Percentiles rank a stretch among this genome's conserved stretches.
phyloP scores from a whole-genome alignment of 2,329 filamentous ascomycete species.

The Alternaria sp. region DNA sequence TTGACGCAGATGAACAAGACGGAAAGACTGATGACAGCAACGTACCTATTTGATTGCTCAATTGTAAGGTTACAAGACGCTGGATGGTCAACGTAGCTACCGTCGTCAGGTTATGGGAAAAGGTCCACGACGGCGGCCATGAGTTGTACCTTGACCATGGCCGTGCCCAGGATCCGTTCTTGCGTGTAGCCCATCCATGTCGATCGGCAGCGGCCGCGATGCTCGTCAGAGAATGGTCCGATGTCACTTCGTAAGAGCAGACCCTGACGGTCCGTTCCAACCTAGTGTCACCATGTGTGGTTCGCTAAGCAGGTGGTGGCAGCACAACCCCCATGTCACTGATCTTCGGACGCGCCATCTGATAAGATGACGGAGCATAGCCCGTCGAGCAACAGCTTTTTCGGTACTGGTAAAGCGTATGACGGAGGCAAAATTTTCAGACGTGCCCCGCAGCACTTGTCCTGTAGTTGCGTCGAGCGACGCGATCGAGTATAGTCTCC shows the following conservation, averaged over 20 bases:
- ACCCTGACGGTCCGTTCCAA: slow-evolving; percentile 29
- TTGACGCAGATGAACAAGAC: slow-evolving; percentile 4
- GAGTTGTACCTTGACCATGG: slow-evolving; percentile 26
- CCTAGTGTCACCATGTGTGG: slow-evolving; percentile 22
- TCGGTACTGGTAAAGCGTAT: slow-evolving; percentile 35
- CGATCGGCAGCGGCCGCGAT: slow-evolving; percentile 21
- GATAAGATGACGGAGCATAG: slow-evolving; percentile 35
- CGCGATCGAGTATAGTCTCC: slow-evolving; percentile 12
- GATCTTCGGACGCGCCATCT: slow-evolving; percentile 36
- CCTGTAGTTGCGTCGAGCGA: slow-evolving; percentile 11
- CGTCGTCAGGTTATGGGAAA: slow-evolving; percentile 12
- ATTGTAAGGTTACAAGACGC: neutral
- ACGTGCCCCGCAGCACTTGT: slow-evolving; percentile 35
- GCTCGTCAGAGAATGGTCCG: slow-evolving; percentile 40
- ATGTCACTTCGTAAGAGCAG: slow-evolving; percentile 25
- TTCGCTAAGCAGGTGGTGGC: slow-evolving; percentile 16
- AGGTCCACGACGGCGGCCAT: slow-evolving; percentile 25
- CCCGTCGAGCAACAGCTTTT: slow-evolving; percentile 16
- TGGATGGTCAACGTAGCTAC: neutral
- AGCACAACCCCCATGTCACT: slow-evolving; percentile 8
- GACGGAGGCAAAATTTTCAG: slow-evolving; percentile 37
- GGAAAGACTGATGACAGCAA: neutral
- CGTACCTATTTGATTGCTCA: slow-evolving; percentile 1
- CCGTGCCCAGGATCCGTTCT: slow-evolving; percentile 22
- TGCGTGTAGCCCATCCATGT: slow-evolving; percentile 28